Base-by-base conservation (phyloP, 768 basidiomycete species). In the Lactarius hengduanensis region DNA sequence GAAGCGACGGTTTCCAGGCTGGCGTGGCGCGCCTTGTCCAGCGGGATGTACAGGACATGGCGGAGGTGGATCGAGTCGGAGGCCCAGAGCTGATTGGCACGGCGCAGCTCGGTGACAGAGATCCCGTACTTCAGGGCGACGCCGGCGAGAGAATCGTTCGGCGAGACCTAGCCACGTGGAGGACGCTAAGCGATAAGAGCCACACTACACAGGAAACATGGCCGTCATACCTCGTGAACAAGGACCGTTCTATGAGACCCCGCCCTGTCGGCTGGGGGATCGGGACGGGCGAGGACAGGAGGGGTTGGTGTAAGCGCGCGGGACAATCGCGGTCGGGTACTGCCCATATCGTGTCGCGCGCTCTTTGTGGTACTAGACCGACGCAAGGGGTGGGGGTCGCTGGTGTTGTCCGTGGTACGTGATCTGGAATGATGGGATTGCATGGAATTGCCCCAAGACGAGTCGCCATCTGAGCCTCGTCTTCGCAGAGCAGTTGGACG, bases 21-120 rank as follows among this genome's bases (percentile, higher is more conserved):
- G 56, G 81, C 77, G 28, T 82, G 82, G 36, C 81, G 78, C 28
- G 85, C 81, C 68, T 81, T 81, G 59, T 88, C 85, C 41, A 89
- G 72, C 0, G 96, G 94, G 64, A 98, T 89, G 72, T 91, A 88
- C 41, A 97, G 84, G 7, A 86, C 80, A 56, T 87, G 86, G 34
- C 96, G 90, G 40, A 95, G 83, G 77, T 96, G 93, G 56, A 99
- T 91, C 1, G 93, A 84, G 74, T 98, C 97, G 8, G 92, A 90
- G 7, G 93, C 76, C 97, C 97, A 99, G 9, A 99, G 80, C 70
- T 95, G 92, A 76, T 99, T 99, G 57, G 88, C 88, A 71, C 87
- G 83, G 57, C 96, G 88, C 15, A 99, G 83, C 16, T 90, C 88
- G 32, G 92, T 83, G 61, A 97, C 80, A 20, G 88, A 84, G 62